A percentile compares a stretch with the other conserved stretches of the same genome.
phyloP scores from a whole-genome alignment of 306 rosid species.

The Lablab purpureus region DNA sequence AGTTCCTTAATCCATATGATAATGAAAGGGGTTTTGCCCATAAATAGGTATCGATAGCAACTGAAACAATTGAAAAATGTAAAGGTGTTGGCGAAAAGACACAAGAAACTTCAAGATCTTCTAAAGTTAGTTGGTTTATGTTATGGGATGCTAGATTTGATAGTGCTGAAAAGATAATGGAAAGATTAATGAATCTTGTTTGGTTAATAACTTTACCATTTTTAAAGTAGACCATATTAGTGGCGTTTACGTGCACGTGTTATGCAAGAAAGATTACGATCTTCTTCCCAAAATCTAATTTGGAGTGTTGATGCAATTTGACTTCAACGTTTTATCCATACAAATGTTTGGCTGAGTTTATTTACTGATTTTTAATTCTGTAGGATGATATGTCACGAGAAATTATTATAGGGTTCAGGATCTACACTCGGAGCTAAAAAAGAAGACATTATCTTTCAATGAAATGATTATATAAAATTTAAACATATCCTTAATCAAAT shows the following conservation, averaged over 20 bases:
- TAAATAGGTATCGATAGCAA: slow-evolving; percentile 60
- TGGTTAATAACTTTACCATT: neutral
- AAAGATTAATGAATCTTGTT: slow-evolving; percentile 19
- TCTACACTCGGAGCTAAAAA: too few species aligned
- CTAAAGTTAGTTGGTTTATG: slow-evolving; percentile 41
- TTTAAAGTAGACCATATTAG: slow-evolving; percentile 21
- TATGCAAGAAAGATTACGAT: slow-evolving; percentile 23
- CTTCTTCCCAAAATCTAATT: slow-evolving; percentile 25
- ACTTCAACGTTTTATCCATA: slow-evolving; percentile 5
- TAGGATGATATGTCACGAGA: too few species aligned
- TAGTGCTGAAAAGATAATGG: slow-evolving; percentile 20
- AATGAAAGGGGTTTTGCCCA: slow-evolving; percentile 40
- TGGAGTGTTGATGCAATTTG: neutral
- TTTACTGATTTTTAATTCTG: too few species aligned
- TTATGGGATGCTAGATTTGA: slow-evolving; percentile 49
- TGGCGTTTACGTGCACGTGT: slow-evolving; percentile 34
- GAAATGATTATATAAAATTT: too few species aligned
- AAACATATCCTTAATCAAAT: too few species aligned
- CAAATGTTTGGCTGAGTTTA: neutral
- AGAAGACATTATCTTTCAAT: too few species aligned
- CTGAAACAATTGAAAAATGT: slow-evolving; percentile 48
- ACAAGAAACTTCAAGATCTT: slow-evolving; percentile 47
- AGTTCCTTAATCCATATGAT: slow-evolving; percentile 44
- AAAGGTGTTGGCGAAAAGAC: slow-evolving; percentile 41
- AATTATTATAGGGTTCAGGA: too few species aligned